Percentiles rank a stretch among this genome's conserved stretches.
Conservation (phyloP, 2,329 filamentous ascomycete species). For the Aspergillus latus region DNA sequence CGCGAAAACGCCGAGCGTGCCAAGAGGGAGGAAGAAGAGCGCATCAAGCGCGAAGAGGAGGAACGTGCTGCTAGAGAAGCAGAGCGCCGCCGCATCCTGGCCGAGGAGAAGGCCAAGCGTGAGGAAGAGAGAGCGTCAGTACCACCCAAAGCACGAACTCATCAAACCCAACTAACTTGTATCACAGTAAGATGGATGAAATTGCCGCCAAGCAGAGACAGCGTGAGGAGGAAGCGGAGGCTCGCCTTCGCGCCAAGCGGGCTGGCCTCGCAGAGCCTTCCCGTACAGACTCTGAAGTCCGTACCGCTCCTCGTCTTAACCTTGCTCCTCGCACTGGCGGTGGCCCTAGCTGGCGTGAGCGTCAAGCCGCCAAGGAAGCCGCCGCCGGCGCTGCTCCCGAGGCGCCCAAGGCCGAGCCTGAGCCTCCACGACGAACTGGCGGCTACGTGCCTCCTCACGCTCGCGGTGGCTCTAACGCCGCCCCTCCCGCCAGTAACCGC, state of each 20-base stretch:
- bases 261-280: constrained; percentile 45
- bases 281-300: constrained; percentile 50
- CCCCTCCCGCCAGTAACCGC: constrained; percentile 33
- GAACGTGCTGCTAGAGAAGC: constrained; percentile 79
- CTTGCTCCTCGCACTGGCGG: constrained; percentile 52
- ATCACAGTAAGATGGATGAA: constrained; percentile 60
- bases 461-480: constrained; percentile 33
- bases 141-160: background rate
- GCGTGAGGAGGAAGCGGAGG: constrained; percentile 85
- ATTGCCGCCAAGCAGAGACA: constrained; percentile 67
- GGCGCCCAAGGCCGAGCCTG: constrained; percentile 29
- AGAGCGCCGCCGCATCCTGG: constrained; percentile 70
- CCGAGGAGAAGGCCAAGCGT: constrained; percentile 65
- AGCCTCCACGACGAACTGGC: constrained; percentile 31
- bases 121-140: constrained; percentile 61
- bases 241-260: constrained; percentile 68
- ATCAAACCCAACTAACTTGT: constrained; percentile 32
- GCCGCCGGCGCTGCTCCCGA: constrained; percentile 20
- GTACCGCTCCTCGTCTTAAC: constrained; percentile 55
- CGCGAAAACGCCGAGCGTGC: constrained; percentile 79
- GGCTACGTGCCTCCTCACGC: constrained; percentile 45
- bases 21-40: constrained; percentile 82
- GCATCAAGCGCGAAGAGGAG: constrained; percentile 75
- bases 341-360: constrained; percentile 59
- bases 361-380: constrained; percentile 53